Evolutionary conservation across 108 stramenopile genomes (phyloP), one percentile per base, ranked within the genome.

Genomic region (Fragilaria radians): DNA sequence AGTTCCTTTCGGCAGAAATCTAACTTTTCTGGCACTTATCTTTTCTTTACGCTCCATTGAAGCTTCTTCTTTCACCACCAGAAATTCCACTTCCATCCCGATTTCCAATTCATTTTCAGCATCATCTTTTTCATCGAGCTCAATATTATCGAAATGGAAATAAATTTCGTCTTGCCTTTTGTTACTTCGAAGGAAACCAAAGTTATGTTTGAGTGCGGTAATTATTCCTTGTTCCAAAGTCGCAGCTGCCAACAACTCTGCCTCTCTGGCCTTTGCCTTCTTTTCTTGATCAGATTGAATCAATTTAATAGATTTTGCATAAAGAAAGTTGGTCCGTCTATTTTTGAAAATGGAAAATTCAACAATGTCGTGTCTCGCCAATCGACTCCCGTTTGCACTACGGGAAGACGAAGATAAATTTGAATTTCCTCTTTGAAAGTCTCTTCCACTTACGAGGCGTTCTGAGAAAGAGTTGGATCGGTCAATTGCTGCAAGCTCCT

Each of bases 81-180:
- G 55, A 53, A 87, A 91, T 62, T 87, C 71, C 65, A 90, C 59
- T 48, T 85, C 89, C 67, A 85, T 82, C 24, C 83, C 83, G 33
- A 71, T 76, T 56, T 61, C 46, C 45, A 87, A 55, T 53, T 60
- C 56, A 30, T 64, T 67, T 4, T 67, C 66, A 25, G 32, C 65
- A 28, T 65, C 80, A 28, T 72, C 65, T 1, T 54, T 52, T 25
- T 73, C 66, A 17, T 72, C 60, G 25, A 76, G 23, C 2, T 64
- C 27, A 18, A 85, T 28, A 57, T 79, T 67, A 1, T 80, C 80
- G 52, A 74, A 61, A 63, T 87, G 85, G 63, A 79, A 91, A 63
- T 87, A 87, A 11, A 91, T 76, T 57, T 85, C 71, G 23, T 81
- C 80, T 2, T 65, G 57, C 19, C 86, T 68, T 53, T 51, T 62